These are phyloP conservation scores for Leucosporidium creatinivorum DNA, from an alignment of 768 basidiomycete genomes.

Conservation along the genomic window DNA sequence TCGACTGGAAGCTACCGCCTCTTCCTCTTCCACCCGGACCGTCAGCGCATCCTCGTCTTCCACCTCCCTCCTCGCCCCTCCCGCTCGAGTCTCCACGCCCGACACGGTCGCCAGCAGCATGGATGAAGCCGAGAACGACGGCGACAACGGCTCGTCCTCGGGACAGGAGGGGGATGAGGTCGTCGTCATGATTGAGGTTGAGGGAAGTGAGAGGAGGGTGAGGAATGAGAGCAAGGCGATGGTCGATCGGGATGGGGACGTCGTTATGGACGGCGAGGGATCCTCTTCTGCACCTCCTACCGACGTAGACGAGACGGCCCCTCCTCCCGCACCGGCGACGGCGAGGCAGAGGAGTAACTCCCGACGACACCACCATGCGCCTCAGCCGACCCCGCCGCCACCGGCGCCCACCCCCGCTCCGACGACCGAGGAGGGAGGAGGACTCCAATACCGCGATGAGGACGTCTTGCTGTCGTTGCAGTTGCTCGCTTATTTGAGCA, in stretches of 20 bases:
- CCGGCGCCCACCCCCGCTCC: background rate
- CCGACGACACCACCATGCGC: background rate
- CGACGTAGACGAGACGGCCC: background rate
- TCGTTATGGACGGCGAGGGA: constrained; percentile 33
- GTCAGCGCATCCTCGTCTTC: background rate
- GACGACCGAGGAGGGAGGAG: constrained; percentile 24
- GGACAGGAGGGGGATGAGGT: constrained; percentile 52
- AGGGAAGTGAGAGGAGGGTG: constrained; percentile 37
- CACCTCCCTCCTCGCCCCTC: background rate
- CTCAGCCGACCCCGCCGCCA: constrained; percentile 3
- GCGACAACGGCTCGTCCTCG: constrained; percentile 54
- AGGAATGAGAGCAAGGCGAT: constrained; percentile 25
- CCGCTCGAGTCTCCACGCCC: constrained; percentile 22
- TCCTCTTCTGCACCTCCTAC: constrained; percentile 7
- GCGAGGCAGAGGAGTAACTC: background rate
- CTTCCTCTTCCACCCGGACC: background rate
- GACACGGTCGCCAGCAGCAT: constrained; percentile 18
- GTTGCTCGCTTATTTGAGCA: constrained; percentile 89
- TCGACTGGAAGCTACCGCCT: background rate
- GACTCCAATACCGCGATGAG: constrained; percentile 68
- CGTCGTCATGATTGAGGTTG: constrained; percentile 38
- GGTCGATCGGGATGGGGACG: constrained; percentile 39
- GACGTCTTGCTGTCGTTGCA: constrained; percentile 85
- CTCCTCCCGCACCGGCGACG: background rate
- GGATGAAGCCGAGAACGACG: constrained; percentile 32